Conservation (phyloP, 2,329 filamentous ascomycete genomes). For the Escovopsis sp. region DNA sequence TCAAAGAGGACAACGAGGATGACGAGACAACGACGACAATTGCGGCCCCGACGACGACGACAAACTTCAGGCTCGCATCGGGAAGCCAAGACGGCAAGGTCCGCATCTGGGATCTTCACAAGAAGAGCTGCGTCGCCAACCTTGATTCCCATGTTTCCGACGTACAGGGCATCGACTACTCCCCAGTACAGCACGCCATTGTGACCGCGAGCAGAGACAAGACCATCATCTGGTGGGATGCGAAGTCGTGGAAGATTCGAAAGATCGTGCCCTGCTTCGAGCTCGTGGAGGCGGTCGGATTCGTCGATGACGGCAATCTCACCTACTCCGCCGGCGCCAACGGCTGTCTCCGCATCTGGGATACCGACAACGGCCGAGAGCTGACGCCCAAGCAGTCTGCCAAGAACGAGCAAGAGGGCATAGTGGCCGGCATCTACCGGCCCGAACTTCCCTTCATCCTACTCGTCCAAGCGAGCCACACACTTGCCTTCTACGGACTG, state of each 20-base stretch:
- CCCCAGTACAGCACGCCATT: conserved; percentile 54
- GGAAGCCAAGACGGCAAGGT: conserved; percentile 91
- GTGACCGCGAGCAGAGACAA: conserved; percentile 84
- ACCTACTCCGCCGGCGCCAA: conserved; percentile 77
- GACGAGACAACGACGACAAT: conserved; percentile 17
- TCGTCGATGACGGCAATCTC: conserved; percentile 53
- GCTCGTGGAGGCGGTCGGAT: conserved; percentile 69
- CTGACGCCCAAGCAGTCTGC: conserved; percentile 56
- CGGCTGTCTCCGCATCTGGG: conserved; percentile 73
- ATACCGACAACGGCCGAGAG: conserved; percentile 60
- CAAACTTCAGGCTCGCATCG: conserved; percentile 66
- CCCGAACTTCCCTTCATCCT: conserved; percentile 54
- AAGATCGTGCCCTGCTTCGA: conserved; percentile 76
- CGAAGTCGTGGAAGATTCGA: conserved; percentile 66
- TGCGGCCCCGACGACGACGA: conserved; percentile 17
- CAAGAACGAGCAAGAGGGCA: conserved; percentile 45
- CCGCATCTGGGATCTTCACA: conserved; percentile 80
- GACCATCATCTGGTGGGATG: conserved; percentile 85
- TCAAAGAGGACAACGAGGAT: conserved; percentile 23
- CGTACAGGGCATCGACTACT: conserved; percentile 77
- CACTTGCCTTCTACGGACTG: conserved; percentile 54
- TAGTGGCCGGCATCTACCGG: conserved; percentile 57
- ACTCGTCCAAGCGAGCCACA: conserved; percentile 80
- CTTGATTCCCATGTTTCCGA: conserved; percentile 91
- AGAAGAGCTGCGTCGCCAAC: conserved; percentile 58